Percentiles rank a stretch among this genome's conserved stretches.
Evolutionary conservation across 1,284 basidiomycete genomes (phyloP).

Genomic region (Macrocybe sp.): DNA sequence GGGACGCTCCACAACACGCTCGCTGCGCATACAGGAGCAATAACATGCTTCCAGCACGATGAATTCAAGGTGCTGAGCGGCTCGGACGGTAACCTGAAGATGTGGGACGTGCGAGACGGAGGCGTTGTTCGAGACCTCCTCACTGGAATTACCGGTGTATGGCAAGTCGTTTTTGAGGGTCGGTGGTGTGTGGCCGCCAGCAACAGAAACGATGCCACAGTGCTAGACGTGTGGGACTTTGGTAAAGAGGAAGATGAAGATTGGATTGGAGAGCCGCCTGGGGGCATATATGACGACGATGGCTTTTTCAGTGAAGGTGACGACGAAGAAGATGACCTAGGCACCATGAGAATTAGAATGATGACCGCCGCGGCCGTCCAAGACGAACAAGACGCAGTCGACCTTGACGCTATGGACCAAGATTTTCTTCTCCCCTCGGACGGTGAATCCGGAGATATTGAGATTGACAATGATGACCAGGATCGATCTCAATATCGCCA

Average conservation of each 20-base stretch:
- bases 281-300: constrained; percentile 44
- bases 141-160: constrained; percentile 86
- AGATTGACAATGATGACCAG: constrained; percentile 30
- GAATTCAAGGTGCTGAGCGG: constrained; percentile 94
- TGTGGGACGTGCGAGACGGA: constrained; percentile 92
- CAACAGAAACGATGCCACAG: constrained; percentile 74
- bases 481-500: constrained; percentile 11
- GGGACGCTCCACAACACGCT: constrained; percentile 78
- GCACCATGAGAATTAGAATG: constrained; percentile 16
- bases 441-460: constrained; percentile 38
- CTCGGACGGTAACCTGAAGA: constrained; percentile 92
- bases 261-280: constrained; percentile 40
- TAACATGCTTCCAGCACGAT: constrained; percentile 97
- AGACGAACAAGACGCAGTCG: constrained; percentile 34
- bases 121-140: constrained; percentile 81
- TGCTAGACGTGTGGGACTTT: constrained; percentile 86
- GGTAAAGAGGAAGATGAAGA: constrained; percentile 49
- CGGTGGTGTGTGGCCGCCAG: constrained; percentile 91
- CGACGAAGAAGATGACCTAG: constrained; percentile 33
- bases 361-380: constrained; percentile 16
- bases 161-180: constrained; percentile 94
- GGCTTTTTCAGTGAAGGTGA: constrained; percentile 49
- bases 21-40: constrained; percentile 87
- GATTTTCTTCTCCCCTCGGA: constrained; percentile 53
- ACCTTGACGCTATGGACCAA: constrained; percentile 65